Conservation (phyloP, 805 yeast genomes). For the Suhomyces prunicola region DNA sequence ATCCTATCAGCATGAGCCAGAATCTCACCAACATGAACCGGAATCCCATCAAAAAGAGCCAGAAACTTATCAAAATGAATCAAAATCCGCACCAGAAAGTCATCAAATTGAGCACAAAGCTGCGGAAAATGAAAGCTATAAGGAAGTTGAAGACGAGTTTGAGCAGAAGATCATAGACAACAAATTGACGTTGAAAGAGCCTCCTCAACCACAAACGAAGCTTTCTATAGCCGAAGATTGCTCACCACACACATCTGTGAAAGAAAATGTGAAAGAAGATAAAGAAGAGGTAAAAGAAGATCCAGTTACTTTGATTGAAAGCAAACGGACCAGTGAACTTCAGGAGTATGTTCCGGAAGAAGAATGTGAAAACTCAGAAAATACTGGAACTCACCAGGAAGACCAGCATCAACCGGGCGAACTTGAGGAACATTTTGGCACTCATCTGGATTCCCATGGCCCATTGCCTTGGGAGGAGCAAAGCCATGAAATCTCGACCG, state of each 20-base stretch:
- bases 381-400: constrained; percentile 9
- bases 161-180: constrained; percentile 2
- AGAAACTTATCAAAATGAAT: background rate
- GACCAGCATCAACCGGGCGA: background rate
- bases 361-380: background rate
- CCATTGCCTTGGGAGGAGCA: constrained; percentile 12
- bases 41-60: background rate
- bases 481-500: constrained; percentile 5
- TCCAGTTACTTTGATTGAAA: constrained; percentile 13
- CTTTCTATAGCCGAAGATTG: background rate
- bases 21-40: background rate
- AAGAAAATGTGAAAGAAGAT: background rate
- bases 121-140: background rate
- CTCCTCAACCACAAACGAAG: background rate
- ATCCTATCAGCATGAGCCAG: background rate
- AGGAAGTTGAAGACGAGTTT: background rate
- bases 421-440: background rate
- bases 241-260: background rate
- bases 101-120: background rate
- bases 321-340: constrained; percentile 13
- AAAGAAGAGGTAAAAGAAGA: constrained; percentile 1
- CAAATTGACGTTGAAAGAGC: background rate
- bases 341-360: constrained; percentile 15
- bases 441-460: background rate
- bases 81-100: too few relatives aligned